Evolutionary conservation across 768 basidiomycete genomes (phyloP), one percentile per base, ranked within the genome.

Genomic region (Leccinum subgranulosum): DNA sequence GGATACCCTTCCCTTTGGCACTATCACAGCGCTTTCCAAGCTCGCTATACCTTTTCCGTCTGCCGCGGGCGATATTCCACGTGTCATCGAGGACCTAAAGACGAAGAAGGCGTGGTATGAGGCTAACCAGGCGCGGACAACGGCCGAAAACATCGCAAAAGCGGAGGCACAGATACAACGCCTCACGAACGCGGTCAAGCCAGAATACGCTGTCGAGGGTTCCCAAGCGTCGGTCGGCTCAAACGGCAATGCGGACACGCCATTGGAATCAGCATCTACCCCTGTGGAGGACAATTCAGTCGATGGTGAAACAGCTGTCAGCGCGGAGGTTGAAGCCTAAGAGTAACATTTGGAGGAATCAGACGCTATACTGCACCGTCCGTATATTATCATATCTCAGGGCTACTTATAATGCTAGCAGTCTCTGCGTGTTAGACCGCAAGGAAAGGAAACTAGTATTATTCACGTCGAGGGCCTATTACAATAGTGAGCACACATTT

Each of bases 41-140:
- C 80, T 98, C 43, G 92, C 93, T 33, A 98, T 99, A 66, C 87
- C 94, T 25, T 91, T 94, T 25, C 97, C 97, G 0, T 79, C 84
- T 17, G 87, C 87, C 11, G 72, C 80, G 43, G 76, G 80, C 6
- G 95, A 99, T 61, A 81, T 94, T 33, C 81, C 86, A 54, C 89
- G 92, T 53, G 84, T 93, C 49, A 79, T 98, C 56, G 90, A 92
- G 67, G 92, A 97, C 70, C 80, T 99, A 57, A 89, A 89, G 73
- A 91, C 84, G 51, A 99, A 98, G 82, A 94, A 94, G 77, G 80
- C 86, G 23, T 98, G 94, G 94, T 97, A 85, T 67, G 86, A 89
- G 71, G 95, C 91, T 31, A 98, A 98, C 75, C 94, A 95, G 73
- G 83, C 82, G 27, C 84, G 84, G 23, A 83, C 82, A 60, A 93